phyloP scores from a whole-genome alignment of 2,329 filamentous ascomycete genomes.

The Penicillium janthinellum region DNA sequence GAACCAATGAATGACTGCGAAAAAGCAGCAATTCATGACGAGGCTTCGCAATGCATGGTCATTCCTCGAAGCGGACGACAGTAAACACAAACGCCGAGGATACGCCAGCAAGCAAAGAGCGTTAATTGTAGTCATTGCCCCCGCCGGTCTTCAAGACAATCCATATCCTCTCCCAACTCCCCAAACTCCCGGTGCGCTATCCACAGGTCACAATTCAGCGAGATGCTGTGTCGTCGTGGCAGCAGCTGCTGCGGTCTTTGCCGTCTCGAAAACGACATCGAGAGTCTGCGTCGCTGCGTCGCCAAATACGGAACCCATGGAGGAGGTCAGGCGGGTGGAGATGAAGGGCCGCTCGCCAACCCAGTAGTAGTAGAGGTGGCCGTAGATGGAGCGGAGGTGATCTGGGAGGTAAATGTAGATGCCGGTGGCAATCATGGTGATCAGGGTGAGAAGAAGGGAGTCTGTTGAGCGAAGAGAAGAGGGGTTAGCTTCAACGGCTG shows the following conservation, averaged over 20 bases:
- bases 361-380: slow-evolving; percentile 92
- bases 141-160: background rate
- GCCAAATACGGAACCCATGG: slow-evolving; percentile 37
- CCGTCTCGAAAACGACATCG: slow-evolving; percentile 54
- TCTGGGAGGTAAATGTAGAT: slow-evolving; percentile 90
- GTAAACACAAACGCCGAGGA: slow-evolving; percentile 30
- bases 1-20: background rate
- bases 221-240: slow-evolving; percentile 38
- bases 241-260: slow-evolving; percentile 48
- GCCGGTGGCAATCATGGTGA: slow-evolving; percentile 82
- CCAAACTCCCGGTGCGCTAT: background rate
- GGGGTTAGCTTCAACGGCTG: background rate
- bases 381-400: slow-evolving; percentile 79
- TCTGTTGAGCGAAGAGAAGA: slow-evolving; percentile 54
- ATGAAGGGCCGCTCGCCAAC: slow-evolving; percentile 66
- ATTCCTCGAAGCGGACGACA: background rate
- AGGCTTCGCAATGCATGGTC: background rate
- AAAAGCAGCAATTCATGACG: background rate
- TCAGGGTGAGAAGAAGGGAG: slow-evolving; percentile 86
- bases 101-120: slow-evolving; percentile 25
- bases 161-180: slow-evolving; percentile 6
- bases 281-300: slow-evolving; percentile 33
- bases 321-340: slow-evolving; percentile 33
- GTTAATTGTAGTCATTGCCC: background rate
- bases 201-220: slow-evolving; percentile 34